A percentile compares a stretch with the other conserved stretches of the same genome.
phyloP scores from a whole-genome alignment of 75 land plant species.

The Adiantum capillusveneris region DNA sequence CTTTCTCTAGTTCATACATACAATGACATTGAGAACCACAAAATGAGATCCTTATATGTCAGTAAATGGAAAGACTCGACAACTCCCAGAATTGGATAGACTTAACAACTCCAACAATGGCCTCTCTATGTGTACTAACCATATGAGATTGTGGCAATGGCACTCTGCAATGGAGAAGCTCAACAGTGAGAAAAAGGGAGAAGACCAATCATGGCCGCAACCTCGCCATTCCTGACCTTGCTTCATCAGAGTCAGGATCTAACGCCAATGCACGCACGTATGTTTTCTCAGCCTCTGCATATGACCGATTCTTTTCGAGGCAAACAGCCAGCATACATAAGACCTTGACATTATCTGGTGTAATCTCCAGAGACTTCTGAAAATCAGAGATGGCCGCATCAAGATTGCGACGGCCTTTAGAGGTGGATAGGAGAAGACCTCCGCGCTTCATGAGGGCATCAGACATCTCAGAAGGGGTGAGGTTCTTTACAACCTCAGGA shows the following conservation, averaged over 20 bases:
- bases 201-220: background rate
- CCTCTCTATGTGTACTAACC: too few species aligned
- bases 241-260: conserved; percentile 14
- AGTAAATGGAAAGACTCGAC: too few species aligned
- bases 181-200: too few species aligned
- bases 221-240: conserved; percentile 25
- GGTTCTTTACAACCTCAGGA: conserved; percentile 32
- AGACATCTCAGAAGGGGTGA: conserved; percentile 37
- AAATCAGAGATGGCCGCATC: conserved; percentile 50
- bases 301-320: conserved; percentile 42
- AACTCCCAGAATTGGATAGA: too few species aligned
- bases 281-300: conserved; percentile 43
- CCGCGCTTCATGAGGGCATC: conserved; percentile 64
- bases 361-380: conserved; percentile 32
- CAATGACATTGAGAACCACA: too few species aligned
- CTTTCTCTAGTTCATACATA: too few species aligned
- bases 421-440: conserved; percentile 16
- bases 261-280: conserved; percentile 32
- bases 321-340: conserved; percentile 46
- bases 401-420: conserved; percentile 17
- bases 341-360: conserved; percentile 38
- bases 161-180: too few species aligned
- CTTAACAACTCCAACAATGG: too few species aligned
- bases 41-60: too few species aligned
- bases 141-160: too few species aligned